Percentiles rank a stretch among this genome's conserved stretches.
phyloP scores from a whole-genome alignment of 176 grass and related monocot genomes.

The Bolboschoenus planiculmis region DNA sequence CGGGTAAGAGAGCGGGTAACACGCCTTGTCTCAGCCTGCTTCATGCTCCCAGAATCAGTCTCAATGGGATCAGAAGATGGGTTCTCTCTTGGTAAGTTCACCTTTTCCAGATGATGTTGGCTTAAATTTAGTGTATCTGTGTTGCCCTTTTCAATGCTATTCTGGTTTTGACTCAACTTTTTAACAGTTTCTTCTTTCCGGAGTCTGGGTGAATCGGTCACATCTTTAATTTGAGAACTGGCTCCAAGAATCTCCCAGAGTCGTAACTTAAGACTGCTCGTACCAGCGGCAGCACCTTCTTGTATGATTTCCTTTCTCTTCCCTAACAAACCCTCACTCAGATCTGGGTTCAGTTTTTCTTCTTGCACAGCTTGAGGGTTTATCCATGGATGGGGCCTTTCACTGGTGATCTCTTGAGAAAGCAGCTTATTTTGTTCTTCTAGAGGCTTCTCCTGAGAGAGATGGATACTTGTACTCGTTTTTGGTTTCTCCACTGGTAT shows the following conservation, averaged over 20 bases:
- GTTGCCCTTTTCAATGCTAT: conserved; percentile 3
- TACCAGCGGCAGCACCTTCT: conserved; percentile 28
- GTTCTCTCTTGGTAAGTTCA: conserved; percentile 44
- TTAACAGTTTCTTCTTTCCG: conserved; percentile 14
- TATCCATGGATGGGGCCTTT: conserved; percentile 24
- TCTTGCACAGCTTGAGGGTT: conserved; percentile 32
- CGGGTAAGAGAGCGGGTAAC: conserved; percentile 39
- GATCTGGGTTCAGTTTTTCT: conserved; percentile 37
- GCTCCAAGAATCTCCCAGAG: conserved; percentile 81
- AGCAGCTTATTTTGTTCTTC: conserved; percentile 23
- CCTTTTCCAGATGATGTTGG: conserved; percentile 22
- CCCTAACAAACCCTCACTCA: conserved; percentile 10
- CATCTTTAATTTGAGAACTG: conserved; percentile 66
- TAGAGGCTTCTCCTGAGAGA: conserved; percentile 36
- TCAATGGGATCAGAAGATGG: conserved; percentile 71
- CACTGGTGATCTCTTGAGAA: conserved; percentile 36
- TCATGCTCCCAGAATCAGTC: conserved; percentile 64
- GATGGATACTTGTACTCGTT: conserved; percentile 28
- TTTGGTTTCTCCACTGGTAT: conserved; percentile 39
- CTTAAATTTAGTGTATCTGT: conserved; percentile 6
- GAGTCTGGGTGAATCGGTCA: conserved; percentile 30
- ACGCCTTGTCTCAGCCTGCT: conserved; percentile 51
- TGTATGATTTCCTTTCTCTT: conserved; percentile 23
- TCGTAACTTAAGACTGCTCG: conserved; percentile 60
- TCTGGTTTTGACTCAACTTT: conserved; percentile 16